phyloP scores from a whole-genome alignment of 306 rosid genomes.

The Trifolium fragiferum region DNA sequence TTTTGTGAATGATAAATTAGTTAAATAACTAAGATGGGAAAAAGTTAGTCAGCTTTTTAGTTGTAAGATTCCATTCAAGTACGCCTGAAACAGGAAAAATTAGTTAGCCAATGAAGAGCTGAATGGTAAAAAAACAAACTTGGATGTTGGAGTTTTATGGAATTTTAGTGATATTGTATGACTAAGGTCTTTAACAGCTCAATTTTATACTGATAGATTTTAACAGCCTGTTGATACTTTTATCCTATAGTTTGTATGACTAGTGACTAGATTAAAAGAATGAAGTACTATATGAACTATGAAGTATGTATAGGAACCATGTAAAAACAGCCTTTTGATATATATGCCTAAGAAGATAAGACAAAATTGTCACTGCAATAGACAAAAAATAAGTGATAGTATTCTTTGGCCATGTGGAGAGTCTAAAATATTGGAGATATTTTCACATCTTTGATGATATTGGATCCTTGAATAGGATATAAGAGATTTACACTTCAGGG shows the following conservation, averaged over 20 bases:
- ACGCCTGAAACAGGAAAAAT: conserved; percentile 41
- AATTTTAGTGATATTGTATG: conserved; percentile 14
- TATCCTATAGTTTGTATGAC: neutral
- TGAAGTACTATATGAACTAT: conserved; percentile 1
- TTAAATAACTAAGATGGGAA: conserved; percentile 21
- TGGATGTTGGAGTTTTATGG: conserved; percentile 21
- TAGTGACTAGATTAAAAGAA: neutral
- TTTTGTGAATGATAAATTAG: neutral
- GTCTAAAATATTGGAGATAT: neutral
- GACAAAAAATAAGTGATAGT: neutral
- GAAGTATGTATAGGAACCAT: conserved; percentile 5
- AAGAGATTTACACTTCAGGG: no score
- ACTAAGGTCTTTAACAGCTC: neutral
- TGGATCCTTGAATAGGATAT: no score
- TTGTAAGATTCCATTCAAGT: conserved; percentile 43
- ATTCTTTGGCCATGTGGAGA: neutral
- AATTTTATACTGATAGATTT: neutral
- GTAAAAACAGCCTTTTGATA: conserved; percentile 1
- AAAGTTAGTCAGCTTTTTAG: conserved; percentile 45
- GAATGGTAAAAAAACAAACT: conserved; percentile 32
- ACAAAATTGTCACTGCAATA: neutral
- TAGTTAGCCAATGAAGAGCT: conserved; percentile 40
- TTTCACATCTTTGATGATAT: neutral
- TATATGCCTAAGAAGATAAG: neutral
- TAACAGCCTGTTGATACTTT: neutral